A percentile compares a stretch with the other conserved stretches of the same genome.
Evolutionary conservation across 352 stramenopile genomes (phyloP).

Genomic region (Phytophthora pistaciae): DNA sequence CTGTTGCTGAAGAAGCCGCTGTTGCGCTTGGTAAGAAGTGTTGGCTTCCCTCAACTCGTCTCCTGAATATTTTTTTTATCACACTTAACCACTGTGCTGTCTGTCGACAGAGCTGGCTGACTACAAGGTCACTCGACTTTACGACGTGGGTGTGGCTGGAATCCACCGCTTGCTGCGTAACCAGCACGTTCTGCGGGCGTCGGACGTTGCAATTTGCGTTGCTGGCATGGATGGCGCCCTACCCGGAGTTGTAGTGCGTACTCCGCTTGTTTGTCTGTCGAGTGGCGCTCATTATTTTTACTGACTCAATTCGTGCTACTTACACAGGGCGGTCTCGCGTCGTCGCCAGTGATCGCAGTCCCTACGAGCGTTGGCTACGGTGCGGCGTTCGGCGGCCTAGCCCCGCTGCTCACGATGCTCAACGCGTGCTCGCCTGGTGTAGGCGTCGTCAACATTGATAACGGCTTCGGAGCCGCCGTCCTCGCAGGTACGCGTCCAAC

Average conservation of each 20-base stretch:
- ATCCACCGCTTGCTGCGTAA: slow-evolving; percentile 94
- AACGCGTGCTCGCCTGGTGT: slow-evolving; percentile 98
- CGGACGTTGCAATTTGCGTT: slow-evolving; percentile 95
- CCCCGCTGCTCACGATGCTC: slow-evolving; percentile 97
- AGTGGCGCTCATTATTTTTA: background rate
- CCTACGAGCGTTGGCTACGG: slow-evolving; percentile 95
- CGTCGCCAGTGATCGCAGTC: slow-evolving; percentile 89
- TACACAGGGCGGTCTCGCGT: slow-evolving; percentile 79
- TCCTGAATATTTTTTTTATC: no score
- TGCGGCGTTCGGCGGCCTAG: slow-evolving; percentile 90
- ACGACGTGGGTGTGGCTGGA: slow-evolving; percentile 95
- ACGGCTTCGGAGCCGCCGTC: slow-evolving; percentile 97
- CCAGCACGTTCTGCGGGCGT: slow-evolving; percentile 84
- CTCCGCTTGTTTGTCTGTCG: background rate
- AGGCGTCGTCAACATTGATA: slow-evolving; percentile 99
- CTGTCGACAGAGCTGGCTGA: slow-evolving; percentile 86
- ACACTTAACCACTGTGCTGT: no score
- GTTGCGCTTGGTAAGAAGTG: slow-evolving; percentile 82
- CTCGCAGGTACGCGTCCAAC: slow-evolving; percentile 78
- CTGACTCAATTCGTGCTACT: slow-evolving; percentile 1
- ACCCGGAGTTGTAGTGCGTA: slow-evolving; percentile 95
- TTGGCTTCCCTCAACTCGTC: background rate
- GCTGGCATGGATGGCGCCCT: slow-evolving; percentile 98
- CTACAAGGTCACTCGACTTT: slow-evolving; percentile 85
- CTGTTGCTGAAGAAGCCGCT: slow-evolving; percentile 96